Evolutionary conservation across 1,139 yeast genomes (phyloP).

Genomic region (Taphrina betulina): DNA sequence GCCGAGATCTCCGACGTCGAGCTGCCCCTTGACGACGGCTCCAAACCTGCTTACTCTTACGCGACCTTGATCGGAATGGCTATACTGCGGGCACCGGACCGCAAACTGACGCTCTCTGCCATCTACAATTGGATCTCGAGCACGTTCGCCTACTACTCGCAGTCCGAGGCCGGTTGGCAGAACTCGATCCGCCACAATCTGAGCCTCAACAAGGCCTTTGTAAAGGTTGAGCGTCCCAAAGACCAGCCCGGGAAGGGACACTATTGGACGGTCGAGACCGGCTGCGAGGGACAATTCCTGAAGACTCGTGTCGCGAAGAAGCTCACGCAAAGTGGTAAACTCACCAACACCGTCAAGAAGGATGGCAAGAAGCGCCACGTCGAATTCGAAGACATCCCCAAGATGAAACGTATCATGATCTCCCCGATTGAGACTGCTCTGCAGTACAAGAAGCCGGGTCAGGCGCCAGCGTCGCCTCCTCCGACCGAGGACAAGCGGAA

Average conservation of each 20-base stretch:
- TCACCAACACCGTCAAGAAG: constrained; percentile 10
- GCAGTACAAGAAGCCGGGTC: neutral
- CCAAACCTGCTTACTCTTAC: constrained; percentile 90
- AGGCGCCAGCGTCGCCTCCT: constrained; percentile 28
- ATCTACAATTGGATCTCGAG: constrained; percentile 91
- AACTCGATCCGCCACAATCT: constrained; percentile 84
- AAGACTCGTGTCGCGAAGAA: constrained; percentile 47
- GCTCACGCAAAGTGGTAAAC: neutral
- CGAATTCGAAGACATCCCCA: constrained; percentile 19
- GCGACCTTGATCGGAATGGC: constrained; percentile 95
- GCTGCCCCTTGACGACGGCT: constrained; percentile 47
- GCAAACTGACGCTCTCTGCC: constrained; percentile 80
- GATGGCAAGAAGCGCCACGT: constrained; percentile 25
- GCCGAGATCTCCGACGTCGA: constrained; percentile 21
- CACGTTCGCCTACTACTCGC: constrained; percentile 78
- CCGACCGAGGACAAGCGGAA: constrained; percentile 24
- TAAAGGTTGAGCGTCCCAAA: constrained; percentile 86
- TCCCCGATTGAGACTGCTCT: constrained; percentile 3
- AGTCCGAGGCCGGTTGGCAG: constrained; percentile 92
- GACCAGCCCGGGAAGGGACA: constrained; percentile 89
- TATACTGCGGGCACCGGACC: constrained; percentile 75
- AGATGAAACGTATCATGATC: constrained; percentile 15
- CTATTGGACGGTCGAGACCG: constrained; percentile 87
- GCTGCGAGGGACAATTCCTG: constrained; percentile 77
- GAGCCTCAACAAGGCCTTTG: constrained; percentile 80